Evolutionary conservation across 495 filamentous ascomycete species (phyloP).

Genomic region (Hyaloscypha bicolor): DNA sequence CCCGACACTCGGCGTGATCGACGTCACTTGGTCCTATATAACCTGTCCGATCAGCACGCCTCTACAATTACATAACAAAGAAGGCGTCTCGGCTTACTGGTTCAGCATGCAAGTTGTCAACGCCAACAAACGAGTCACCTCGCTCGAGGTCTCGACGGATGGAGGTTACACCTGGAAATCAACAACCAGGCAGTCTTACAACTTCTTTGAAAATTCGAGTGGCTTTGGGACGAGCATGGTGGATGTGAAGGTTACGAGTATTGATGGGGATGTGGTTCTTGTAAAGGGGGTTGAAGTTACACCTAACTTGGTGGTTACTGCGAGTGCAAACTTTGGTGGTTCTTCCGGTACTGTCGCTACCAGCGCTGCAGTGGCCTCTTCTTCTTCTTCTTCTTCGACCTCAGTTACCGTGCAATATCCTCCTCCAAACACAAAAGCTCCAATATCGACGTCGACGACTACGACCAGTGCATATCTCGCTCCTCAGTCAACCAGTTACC

Average conservation of each 20-base stretch:
- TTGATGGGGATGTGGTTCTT: constrained; percentile 41
- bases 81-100: constrained; percentile 49
- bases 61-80: constrained; percentile 58
- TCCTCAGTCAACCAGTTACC: neutral
- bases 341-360: neutral
- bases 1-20: constrained; percentile 53
- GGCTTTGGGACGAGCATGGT: constrained; percentile 56
- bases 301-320: constrained; percentile 25
- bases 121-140: constrained; percentile 52
- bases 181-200: constrained; percentile 54
- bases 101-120: constrained; percentile 64
- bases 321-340: constrained; percentile 33
- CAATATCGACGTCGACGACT: neutral
- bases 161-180: constrained; percentile 53
- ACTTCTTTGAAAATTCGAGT: constrained; percentile 59
- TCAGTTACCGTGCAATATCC: neutral
- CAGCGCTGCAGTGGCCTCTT: neutral
- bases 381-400: neutral
- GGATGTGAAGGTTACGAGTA: constrained; percentile 54
- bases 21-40: constrained; percentile 53
- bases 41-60: constrained; percentile 53
- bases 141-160: constrained; percentile 60
- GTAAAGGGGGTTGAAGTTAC: constrained; percentile 30
- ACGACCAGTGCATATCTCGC: neutral
- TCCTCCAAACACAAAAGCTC: neutral